Conservation (phyloP, 495 filamentous ascomycete genomes). For the Hypoxylon fuscum region DNA sequence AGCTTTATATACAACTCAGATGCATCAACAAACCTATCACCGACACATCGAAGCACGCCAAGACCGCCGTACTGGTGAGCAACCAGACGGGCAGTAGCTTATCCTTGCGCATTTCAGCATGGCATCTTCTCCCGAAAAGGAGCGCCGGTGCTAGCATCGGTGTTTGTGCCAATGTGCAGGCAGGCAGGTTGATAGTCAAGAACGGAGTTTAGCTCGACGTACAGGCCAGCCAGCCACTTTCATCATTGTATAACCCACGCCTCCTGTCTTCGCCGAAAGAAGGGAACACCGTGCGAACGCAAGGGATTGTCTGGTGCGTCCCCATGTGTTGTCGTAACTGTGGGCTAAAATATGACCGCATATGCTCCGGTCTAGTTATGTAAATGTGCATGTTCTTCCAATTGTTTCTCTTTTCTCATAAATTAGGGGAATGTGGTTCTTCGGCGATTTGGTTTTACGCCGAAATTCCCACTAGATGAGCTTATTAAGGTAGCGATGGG, state of each 20-base stretch:
- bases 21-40: background rate
- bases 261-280: background rate
- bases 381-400: background rate
- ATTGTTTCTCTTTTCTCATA: too few relatives aligned
- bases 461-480: background rate
- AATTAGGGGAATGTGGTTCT: background rate
- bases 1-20: constrained; percentile 5
- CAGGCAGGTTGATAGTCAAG: background rate
- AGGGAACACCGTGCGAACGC: background rate
- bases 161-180: background rate
- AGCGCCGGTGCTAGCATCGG: constrained; percentile 1
- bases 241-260: too few relatives aligned
- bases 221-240: background rate
- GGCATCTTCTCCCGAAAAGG: constrained; percentile 8
- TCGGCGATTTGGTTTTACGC: constrained; percentile 19
- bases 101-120: background rate
- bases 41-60: background rate
- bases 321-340: background rate
- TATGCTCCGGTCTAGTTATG: background rate
- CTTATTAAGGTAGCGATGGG: background rate
- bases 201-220: constrained; percentile 23
- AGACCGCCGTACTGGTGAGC: background rate
- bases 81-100: background rate
- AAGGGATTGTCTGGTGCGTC: too few relatives aligned
- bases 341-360: constrained; percentile 30